phyloP scores from a whole-genome alignment of 2,329 filamentous ascomycete genomes.

The Chaetomiaceae sp. region DNA sequence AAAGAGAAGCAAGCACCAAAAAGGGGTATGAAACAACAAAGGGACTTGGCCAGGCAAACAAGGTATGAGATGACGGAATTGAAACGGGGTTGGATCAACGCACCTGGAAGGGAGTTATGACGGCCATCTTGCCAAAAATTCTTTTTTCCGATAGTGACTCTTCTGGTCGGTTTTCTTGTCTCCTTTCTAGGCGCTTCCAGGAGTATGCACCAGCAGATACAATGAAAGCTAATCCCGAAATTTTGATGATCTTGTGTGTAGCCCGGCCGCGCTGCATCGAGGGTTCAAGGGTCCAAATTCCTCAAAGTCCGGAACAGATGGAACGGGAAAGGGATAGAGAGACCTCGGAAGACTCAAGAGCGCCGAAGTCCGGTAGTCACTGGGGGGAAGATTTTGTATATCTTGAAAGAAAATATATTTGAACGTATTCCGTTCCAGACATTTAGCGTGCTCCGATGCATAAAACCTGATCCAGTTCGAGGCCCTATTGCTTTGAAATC shows the following conservation, averaged over 20 bases:
- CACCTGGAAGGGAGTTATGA: conserved; percentile 45
- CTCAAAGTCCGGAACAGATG: background rate
- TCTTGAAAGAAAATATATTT: too few species aligned
- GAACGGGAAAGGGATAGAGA: background rate
- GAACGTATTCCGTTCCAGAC: too few species aligned
- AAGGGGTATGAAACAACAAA: conserved; percentile 13
- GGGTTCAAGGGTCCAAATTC: background rate
- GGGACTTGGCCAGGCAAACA: background rate
- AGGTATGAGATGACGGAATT: background rate
- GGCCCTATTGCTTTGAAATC: conserved; percentile 22
- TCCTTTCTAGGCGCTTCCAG: conserved; percentile 16
- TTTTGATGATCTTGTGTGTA: conserved; percentile 19
- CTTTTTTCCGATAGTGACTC: conserved; percentile 3
- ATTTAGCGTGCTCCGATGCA: too few species aligned
- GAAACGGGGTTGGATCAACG: conserved; percentile 9
- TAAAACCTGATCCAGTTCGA: too few species aligned
- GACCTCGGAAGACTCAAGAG: too few species aligned
- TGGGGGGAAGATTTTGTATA: too few species aligned
- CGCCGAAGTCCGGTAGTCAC: too few species aligned
- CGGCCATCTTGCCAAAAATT: conserved; percentile 38
- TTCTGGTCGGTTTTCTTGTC: conserved; percentile 12
- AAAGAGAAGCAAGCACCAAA: background rate
- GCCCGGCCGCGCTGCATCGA: conserved; percentile 17
- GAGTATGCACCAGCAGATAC: conserved; percentile 26
- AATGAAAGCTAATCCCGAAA: conserved; percentile 24